Evolutionary conservation across 148 eudicot species (phyloP).

Genomic region (Dianthus caryophyllus): DNA sequence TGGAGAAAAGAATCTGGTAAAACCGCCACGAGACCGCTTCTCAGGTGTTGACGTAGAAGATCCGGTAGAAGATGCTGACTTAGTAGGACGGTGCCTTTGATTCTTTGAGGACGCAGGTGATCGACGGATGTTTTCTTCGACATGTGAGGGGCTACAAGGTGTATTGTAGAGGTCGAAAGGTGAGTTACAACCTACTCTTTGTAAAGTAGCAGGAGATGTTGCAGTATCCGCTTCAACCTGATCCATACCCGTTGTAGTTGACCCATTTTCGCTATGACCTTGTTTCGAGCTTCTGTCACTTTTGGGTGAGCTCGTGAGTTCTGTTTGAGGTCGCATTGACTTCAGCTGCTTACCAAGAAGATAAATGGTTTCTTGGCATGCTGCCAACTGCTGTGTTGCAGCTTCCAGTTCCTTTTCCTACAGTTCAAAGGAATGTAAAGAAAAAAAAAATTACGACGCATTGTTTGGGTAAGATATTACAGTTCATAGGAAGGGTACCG

Average conservation of each 20-base stretch:
- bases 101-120: conserved; percentile 50
- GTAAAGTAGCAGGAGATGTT: conserved; percentile 33
- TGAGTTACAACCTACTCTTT: conserved; percentile 48
- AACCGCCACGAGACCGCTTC: conserved; percentile 72
- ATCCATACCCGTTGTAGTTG: conserved; percentile 45
- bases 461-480: too few species aligned
- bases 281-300: conserved; percentile 35
- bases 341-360: conserved; percentile 79
- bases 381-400: conserved; percentile 87
- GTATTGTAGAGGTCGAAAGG: conserved; percentile 40
- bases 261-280: conserved; percentile 48
- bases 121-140: conserved; percentile 42
- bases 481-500: too few species aligned
- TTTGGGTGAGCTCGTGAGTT: conserved; percentile 40
- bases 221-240: conserved; percentile 36
- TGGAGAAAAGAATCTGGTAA: conserved; percentile 79
- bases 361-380: conserved; percentile 84
- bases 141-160: conserved; percentile 51
- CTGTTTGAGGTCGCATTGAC: conserved; percentile 59
- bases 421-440: neutral
- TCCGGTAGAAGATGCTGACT: conserved; percentile 54
- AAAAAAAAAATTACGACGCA: too few species aligned
- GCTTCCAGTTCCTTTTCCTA: conserved; percentile 79
- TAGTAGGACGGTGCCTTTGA: conserved; percentile 60
- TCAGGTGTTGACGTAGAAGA: conserved; percentile 66